phyloP scores from a whole-genome alignment of 2,329 filamentous ascomycete species.

The Shiraia bambusicola region DNA sequence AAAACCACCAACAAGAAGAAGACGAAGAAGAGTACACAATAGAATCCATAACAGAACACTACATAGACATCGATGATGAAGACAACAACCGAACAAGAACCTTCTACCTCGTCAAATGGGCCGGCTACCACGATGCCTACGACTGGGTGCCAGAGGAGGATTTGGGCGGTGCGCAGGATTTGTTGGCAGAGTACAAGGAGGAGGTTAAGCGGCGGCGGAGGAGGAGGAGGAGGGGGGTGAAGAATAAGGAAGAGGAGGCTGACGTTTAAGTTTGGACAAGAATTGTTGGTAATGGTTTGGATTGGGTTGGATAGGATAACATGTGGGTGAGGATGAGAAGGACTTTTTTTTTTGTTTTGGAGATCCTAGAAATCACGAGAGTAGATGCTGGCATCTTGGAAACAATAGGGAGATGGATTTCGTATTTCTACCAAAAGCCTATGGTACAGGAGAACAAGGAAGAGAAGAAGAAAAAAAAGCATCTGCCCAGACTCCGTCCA shows the following conservation, averaged over 20 bases:
- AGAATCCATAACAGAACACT: constrained; percentile 32
- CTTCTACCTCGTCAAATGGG: constrained; percentile 41
- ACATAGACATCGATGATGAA: too few species aligned
- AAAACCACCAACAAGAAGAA: constrained; percentile 4
- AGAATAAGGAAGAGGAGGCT: too few species aligned
- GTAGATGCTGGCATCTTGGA: too few species aligned
- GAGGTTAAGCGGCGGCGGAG: constrained; percentile 6
- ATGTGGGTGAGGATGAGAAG: too few species aligned
- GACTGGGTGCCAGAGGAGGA: constrained; percentile 36
- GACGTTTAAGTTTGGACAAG: too few species aligned
- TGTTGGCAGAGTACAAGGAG: constrained; percentile 29
- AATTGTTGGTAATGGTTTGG: too few species aligned
- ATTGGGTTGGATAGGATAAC: too few species aligned
- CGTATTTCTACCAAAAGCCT: neutral
- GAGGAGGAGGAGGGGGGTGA: constrained; percentile 6
- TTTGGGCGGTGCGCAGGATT: constrained; percentile 27
- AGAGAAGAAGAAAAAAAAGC: constrained; percentile 4
- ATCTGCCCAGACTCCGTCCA: constrained; percentile 5
- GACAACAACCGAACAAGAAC: too few species aligned
- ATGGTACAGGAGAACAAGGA: constrained; percentile 1
- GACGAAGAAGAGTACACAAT: constrained; percentile 31
- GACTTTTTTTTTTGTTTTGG: too few species aligned
- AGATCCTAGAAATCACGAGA: too few species aligned
- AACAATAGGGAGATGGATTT: too few species aligned
- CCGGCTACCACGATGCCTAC: constrained; percentile 32